These are phyloP conservation scores for Colletotrichum somersetense DNA, from an alignment of 2,329 filamentous ascomycete genomes.

Conservation along the genomic window DNA sequence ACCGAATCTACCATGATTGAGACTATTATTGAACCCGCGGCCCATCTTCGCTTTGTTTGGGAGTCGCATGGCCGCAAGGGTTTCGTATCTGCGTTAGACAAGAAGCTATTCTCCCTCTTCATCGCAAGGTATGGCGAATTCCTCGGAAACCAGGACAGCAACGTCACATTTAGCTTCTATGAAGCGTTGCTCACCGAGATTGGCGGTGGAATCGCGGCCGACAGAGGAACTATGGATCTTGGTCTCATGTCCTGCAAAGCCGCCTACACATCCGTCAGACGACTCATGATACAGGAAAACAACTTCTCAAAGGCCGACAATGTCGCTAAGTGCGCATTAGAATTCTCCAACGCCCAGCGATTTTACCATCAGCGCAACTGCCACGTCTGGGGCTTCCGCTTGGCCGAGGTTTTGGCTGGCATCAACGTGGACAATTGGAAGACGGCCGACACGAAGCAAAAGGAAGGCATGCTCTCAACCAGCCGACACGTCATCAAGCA, in stretches of 20 bases:
- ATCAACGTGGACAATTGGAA: slow-evolving; percentile 48
- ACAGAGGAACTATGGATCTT: slow-evolving; percentile 52
- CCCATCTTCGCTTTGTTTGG: slow-evolving; percentile 54
- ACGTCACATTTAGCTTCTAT: slow-evolving; percentile 55
- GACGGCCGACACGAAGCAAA: slow-evolving; percentile 48
- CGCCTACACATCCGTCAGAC: slow-evolving; percentile 35
- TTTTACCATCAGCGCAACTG: slow-evolving; percentile 55
- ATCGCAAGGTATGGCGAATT: slow-evolving; percentile 49
- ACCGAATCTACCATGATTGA: slow-evolving; percentile 47
- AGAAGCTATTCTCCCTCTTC: slow-evolving; percentile 56
- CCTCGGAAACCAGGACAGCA: slow-evolving; percentile 46
- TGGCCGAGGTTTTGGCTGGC: slow-evolving; percentile 59
- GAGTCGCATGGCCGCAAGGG: slow-evolving; percentile 45
- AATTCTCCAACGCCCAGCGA: slow-evolving; percentile 56
- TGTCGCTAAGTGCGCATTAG: slow-evolving; percentile 58
- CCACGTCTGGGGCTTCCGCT: slow-evolving; percentile 59
- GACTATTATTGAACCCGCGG: slow-evolving; percentile 53
- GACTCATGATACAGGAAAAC: slow-evolving; percentile 53
- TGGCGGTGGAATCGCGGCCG: slow-evolving; percentile 48
- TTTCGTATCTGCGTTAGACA: slow-evolving; percentile 56
- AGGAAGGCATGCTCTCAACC: slow-evolving; percentile 44
- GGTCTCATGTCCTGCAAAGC: slow-evolving; percentile 54
- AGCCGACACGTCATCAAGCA: slow-evolving; percentile 29
- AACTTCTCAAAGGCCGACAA: slow-evolving; percentile 56
- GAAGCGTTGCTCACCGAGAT: slow-evolving; percentile 56